A percentile compares a stretch with the other conserved stretches of the same genome.
Conservation (phyloP, 208 protist species). For the Leishmania arabica region DNA sequence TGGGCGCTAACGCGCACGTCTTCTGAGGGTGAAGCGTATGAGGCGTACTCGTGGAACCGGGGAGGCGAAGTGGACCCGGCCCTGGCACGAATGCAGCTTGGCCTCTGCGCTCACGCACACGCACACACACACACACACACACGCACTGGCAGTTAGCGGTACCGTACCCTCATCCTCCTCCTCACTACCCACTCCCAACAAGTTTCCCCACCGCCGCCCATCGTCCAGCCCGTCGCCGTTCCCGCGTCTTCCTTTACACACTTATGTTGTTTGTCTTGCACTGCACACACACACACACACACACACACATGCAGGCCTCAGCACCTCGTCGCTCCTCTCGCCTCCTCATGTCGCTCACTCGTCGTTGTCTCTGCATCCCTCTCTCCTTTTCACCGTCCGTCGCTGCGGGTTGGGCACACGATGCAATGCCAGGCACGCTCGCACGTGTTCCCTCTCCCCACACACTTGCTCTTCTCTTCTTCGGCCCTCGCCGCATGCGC, state of each 20-base stretch:
- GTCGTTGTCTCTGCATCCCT: neutral
- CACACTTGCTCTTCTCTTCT: neutral
- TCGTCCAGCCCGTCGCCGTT: neutral
- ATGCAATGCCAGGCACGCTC: neutral
- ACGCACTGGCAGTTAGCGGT: neutral
- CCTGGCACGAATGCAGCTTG: neutral
- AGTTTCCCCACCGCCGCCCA: neutral
- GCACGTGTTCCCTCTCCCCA: neutral
- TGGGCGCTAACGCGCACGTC: constrained; percentile 29
- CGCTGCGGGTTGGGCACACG: neutral
- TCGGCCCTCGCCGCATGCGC: neutral
- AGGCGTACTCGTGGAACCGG: neutral
- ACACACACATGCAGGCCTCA: neutral
- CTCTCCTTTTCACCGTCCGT: neutral
- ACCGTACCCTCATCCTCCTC: neutral
- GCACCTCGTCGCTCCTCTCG: neutral
- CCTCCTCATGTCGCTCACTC: neutral
- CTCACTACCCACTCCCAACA: neutral
- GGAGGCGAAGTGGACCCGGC: neutral
- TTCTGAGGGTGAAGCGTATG: constrained; percentile 1
- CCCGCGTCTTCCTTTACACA: neutral
- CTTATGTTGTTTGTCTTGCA: neutral
- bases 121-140: neutral
- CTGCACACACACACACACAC: neutral
- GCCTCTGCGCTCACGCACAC: neutral